Percentiles rank a stretch among this genome's conserved stretches.
These are phyloP conservation scores for Teunomyces cretensis DNA, from an alignment of 805 yeast species.

Conservation along the genomic window DNA sequence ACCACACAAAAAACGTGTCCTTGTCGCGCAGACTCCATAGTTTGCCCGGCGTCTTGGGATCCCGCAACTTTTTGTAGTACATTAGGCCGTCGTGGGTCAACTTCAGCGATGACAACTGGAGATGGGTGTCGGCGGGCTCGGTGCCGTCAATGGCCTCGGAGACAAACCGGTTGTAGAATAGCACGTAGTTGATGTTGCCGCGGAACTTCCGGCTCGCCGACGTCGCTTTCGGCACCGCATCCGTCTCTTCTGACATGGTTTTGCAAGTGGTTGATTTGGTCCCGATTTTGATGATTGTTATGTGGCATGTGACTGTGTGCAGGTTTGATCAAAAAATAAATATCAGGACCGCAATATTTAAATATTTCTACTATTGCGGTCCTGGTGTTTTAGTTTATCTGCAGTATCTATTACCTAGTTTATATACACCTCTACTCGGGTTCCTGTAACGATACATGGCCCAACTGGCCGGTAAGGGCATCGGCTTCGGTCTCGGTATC, in stretches of 20 bases:
- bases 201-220: constrained; percentile 15
- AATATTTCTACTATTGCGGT: too few species aligned
- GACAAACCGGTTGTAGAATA: constrained; percentile 29
- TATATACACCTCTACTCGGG: not conserved
- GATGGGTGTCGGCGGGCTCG: not conserved
- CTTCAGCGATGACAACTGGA: constrained; percentile 2
- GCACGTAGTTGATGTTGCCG: constrained; percentile 29
- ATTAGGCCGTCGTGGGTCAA: constrained; percentile 15
- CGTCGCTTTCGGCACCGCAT: not conserved
- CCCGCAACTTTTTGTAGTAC: constrained; percentile 7
- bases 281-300: too few species aligned
- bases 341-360: too few species aligned
- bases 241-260: not conserved
- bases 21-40: constrained; percentile 52
- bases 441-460: not conserved
- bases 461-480: not conserved
- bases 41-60: constrained; percentile 16
- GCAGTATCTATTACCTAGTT: not conserved
- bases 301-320: too few species aligned
- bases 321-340: too few species aligned
- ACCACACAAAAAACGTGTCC: constrained; percentile 47
- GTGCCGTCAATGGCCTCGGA: constrained; percentile 16
- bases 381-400: too few species aligned
- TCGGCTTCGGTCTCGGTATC: not conserved
- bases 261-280: not conserved